Conservation (phyloP, 192 early-diverging fungal species). For the Pilobolus umbonatus region DNA sequence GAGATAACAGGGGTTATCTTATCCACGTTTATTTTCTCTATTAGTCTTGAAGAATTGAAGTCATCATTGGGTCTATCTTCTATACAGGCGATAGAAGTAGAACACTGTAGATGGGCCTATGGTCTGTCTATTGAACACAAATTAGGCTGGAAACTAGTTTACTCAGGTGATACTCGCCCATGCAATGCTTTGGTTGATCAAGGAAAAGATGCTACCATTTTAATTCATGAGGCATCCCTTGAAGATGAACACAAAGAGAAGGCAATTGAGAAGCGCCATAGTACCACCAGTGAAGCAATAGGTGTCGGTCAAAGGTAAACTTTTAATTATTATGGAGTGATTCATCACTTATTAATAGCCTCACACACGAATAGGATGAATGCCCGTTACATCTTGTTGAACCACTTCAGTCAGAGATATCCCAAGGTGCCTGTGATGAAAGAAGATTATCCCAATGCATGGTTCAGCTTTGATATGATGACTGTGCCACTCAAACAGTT, state of each 20-base stretch:
- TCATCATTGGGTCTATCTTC: conserved; percentile 46
- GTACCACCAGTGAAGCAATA: conserved; percentile 84
- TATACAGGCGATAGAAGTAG: conserved; percentile 65
- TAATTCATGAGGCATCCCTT: conserved; percentile 93
- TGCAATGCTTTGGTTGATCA: conserved; percentile 62
- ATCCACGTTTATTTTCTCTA: background rate
- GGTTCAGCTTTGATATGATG: conserved; percentile 81
- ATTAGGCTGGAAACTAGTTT: conserved; percentile 75
- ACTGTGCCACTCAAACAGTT: conserved; percentile 48
- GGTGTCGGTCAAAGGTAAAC: conserved; percentile 63
- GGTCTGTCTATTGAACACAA: conserved; percentile 66
- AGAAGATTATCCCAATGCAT: conserved; percentile 44
- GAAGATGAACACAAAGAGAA: conserved; percentile 65
- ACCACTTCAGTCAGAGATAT: conserved; percentile 97
- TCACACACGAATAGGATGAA: conserved; percentile 61
- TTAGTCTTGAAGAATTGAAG: conserved; percentile 19
- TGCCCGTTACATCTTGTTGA: conserved; percentile 78
- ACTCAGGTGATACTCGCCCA: conserved; percentile 94
- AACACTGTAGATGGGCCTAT: conserved; percentile 81
- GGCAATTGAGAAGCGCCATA: conserved; percentile 78
- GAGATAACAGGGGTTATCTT: background rate
- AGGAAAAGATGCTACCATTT: conserved; percentile 65
- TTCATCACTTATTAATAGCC: too few relatives aligned
- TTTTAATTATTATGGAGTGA: background rate
- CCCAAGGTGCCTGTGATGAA: conserved; percentile 69